Evolutionary conservation across 2,329 filamentous ascomycete species (phyloP), one percentile per base, ranked within the genome.

Genomic region (Pseudogymnoascus sp.): DNA sequence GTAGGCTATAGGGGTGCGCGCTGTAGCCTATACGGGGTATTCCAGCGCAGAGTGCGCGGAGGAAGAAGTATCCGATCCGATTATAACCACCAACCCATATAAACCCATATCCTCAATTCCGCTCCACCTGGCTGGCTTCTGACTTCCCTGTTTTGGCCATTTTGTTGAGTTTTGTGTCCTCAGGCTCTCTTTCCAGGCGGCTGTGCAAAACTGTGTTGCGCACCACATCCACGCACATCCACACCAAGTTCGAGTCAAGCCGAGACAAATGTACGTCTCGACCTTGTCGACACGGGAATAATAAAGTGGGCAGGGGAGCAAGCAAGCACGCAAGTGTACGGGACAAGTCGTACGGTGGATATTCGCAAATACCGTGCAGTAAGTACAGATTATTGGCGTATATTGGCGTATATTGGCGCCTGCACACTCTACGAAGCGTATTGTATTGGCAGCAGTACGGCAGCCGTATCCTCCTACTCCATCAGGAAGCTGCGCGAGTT

Each of bases 401-500:
- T 8, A 37, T n/a, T 38, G n/a, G 14, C n/a, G 36, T 38, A 37
- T 14, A n/a, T 38, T 38, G 36, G 36, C n/a, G 5, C n/a, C 16
- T 7, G 14, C 18, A 14, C 43, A 28, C 42, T 25, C 21, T 14
- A 11, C 42, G 21, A 21, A 12, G 42, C 28, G 23, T 23, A 23
- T 23, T 23, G 42, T 25, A 43, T 43, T 23, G 18, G 40, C 40
- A 43, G 21, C 21, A 5, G 2, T 31, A 46, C 11, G 38, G 38
- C 5, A 12, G 21, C 8, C 46, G 25, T 31, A n/a, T 56, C 18
- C n/a, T 7, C 11, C 9, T 18, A 11, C 46, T 34, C 2, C 49
- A 56, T 56, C 49, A 28, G 49, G 49, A 28, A 56, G 49, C 28
- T 56, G 49, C 49, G 28, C 28, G 49, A 56, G 49, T 56, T 56